Evolutionary conservation across 1,139 yeast species (phyloP), one percentile per base, ranked within the genome.

Genomic region (Nematodospora anomalae): DNA sequence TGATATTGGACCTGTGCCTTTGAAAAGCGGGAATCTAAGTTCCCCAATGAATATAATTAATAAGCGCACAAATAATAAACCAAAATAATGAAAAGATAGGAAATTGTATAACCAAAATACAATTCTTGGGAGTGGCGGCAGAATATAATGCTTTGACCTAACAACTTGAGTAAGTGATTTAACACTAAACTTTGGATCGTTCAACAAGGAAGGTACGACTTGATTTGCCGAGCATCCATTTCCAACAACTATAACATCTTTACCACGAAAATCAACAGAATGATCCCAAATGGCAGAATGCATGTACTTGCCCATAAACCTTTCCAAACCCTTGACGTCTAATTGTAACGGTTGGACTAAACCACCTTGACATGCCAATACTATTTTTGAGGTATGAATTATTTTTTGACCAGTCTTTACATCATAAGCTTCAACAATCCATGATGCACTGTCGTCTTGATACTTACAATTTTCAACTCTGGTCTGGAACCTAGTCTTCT

Each of bases 201-300:
- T 55, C 40, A 67, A 49, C 27, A 67, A 44, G 1, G 59, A 58
- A 3, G 66, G 74, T 4, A 64, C 46, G 20, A 68, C 56, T 46
- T 70, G 75, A 26, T 63, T 64, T 4, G 72, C 75, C 11, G 71
- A 61, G 33, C 73, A 63, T 4, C 74, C 74, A 40, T 69, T 67
- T 11, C 74, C 74, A 30, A 67, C 47, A n/a, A 67, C 62, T 9
- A 61, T 58, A 6, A 69, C 65, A 5, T 55, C 51, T 32, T 62
- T 62, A 27, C 51, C 59, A 33, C 57, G 53, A 42, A 71, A 51
- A 15, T 60, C 58, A 8, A 67, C 67, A n/a, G 50, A 41, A 43
- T 70, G 67, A 41, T 74, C 64, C 69, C 74, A 74, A 31, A 67
- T 51, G 0, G 72, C 74, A 1, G 76, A 67, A 45, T 73, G 79